phyloP scores from a whole-genome alignment of 164 flowering plant species.

The Vitis labrusca region DNA sequence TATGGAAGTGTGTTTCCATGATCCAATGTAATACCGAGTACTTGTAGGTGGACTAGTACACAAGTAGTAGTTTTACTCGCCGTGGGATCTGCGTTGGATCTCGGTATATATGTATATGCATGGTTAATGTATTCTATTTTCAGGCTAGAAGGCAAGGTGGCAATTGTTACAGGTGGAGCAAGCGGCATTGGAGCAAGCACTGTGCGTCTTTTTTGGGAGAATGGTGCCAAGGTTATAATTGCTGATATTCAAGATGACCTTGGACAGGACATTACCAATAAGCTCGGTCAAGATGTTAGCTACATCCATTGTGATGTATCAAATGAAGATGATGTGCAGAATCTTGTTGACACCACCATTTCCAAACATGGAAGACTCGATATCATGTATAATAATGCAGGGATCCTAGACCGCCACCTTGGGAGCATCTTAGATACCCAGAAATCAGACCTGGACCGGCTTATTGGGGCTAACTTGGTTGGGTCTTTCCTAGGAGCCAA shows the following conservation, averaged over 20 bases:
- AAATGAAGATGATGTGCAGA: not conserved
- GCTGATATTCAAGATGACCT: constrained; percentile 17
- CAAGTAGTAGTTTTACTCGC: too few relatives aligned
- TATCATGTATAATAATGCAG: not conserved
- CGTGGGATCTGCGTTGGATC: too few relatives aligned
- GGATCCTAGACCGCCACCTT: not conserved
- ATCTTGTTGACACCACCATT: not conserved
- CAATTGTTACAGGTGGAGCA: constrained; percentile 17
- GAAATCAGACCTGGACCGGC: not conserved
- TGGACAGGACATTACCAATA: constrained; percentile 6
- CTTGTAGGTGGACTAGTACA: too few relatives aligned
- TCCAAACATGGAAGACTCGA: not conserved
- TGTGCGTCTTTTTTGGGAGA: constrained; percentile 3
- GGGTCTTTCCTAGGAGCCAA: constrained; percentile 14
- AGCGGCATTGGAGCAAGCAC: constrained; percentile 20
- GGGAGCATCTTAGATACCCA: not conserved
- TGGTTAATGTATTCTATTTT: too few relatives aligned
- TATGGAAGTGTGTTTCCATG: too few relatives aligned
- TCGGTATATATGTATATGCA: too few relatives aligned
- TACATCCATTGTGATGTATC: not conserved
- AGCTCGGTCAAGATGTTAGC: constrained; percentile 1
- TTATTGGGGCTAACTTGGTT: not conserved
- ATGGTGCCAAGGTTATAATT: constrained; percentile 14
- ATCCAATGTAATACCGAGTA: too few relatives aligned
- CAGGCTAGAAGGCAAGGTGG: constrained; percentile 12